Conservation (phyloP, 768 basidiomycete species). For the Auricularia auricula-judae region DNA sequence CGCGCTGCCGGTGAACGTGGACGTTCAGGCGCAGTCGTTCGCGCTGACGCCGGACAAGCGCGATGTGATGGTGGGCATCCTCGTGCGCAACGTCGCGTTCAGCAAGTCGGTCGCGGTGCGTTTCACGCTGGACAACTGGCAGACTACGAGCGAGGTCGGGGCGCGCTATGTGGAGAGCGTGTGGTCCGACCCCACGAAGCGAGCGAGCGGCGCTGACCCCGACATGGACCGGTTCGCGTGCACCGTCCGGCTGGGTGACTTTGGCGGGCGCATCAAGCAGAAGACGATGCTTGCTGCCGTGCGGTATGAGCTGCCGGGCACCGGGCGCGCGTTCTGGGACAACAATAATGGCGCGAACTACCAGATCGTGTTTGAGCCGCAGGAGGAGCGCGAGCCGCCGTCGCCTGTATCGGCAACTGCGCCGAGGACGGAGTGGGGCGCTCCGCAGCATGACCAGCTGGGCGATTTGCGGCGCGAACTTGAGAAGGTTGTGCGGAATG, state of each 20-base stretch:
- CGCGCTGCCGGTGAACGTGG: not conserved
- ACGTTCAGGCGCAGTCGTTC: not conserved
- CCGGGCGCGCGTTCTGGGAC: conserved; percentile 82
- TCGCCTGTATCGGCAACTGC: not conserved
- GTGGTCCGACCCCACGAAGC: not conserved
- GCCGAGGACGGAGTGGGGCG: not conserved
- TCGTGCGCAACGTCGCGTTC: conserved; percentile 78
- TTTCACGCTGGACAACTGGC: conserved; percentile 92
- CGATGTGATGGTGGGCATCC: conserved; percentile 27
- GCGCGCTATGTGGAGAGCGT: conserved; percentile 54
- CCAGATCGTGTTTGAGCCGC: conserved; percentile 45
- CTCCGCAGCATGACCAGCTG: not conserved
- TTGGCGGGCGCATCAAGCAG: conserved; percentile 65
- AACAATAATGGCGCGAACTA: conserved; percentile 79
- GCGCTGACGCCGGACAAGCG: not conserved
- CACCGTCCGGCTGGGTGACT: conserved; percentile 63
- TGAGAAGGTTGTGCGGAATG: not conserved
- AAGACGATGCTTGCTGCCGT: conserved; percentile 76
- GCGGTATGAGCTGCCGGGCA: conserved; percentile 42
- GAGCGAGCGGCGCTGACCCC: not conserved
- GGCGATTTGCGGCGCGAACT: not conserved
- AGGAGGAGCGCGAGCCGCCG: not conserved
- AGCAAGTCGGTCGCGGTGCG: conserved; percentile 80
- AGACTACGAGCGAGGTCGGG: conserved; percentile 88
- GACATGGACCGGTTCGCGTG: conserved; percentile 62